Evolutionary conservation across 495 filamentous ascomycete genomes (phyloP), one percentile per base, ranked within the genome.

Genomic region (Penicillium daleae): DNA sequence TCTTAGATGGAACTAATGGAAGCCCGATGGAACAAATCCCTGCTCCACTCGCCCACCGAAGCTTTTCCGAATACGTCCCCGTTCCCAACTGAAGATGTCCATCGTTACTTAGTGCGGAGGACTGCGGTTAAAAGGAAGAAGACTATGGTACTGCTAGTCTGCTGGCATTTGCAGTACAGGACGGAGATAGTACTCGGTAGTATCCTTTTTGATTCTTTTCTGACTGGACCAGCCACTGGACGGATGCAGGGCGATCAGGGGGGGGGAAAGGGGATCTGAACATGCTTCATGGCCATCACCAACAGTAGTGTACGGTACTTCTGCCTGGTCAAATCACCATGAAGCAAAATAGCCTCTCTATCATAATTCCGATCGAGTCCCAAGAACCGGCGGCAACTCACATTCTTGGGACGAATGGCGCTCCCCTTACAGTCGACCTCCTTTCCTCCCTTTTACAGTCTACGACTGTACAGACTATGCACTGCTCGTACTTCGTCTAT

Each of bases 11-110:
- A 66, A 56, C 40, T 50, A 61, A 67, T 70, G 59, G 68, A 70
- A 70, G 68, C 56, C 54, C 65, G 53, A 65, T 70, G 49, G 68
- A 70, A 70, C 59, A 22, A n/a, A 52, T 46, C 51, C 60, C 53
- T 53, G 60, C 65, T 44, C 8, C 4, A 33, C 29, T 40, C 24
- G 35, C 31, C 67, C 64, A 70, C 64, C 62, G 49, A 56, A 57
- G 65, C 61, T 64, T 61, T 44, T 63, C 40, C 58, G 29, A 56
- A 66, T 61, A 37, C 27, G 33, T 48, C 24, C 8, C 46, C 22
- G 24, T 17, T 29, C 24, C 46, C 46, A 50, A 26, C 46, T 50
- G 5, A 7, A 5, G 22, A 50, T 7, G 22, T 50, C 6, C 46
- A 50, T 29, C 26, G 7, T 26, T 29, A 29, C 46, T 50, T 15